phyloP scores from a whole-genome alignment of 2,329 filamentous ascomycete genomes.

The Apiospora koreana region DNA sequence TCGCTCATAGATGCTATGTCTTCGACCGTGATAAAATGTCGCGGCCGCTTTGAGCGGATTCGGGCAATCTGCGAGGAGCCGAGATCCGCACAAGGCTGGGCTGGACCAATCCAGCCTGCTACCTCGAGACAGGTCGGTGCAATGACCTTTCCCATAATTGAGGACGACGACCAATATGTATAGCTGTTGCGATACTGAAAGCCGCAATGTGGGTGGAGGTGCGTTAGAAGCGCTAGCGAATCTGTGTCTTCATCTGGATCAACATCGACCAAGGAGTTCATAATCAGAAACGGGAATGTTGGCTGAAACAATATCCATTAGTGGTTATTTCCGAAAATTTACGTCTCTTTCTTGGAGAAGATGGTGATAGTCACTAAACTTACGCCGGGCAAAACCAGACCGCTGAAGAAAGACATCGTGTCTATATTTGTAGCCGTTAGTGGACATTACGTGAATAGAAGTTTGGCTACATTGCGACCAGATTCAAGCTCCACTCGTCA shows the following conservation, averaged over 20 bases:
- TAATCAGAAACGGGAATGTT: constrained; percentile 72
- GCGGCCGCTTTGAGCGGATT: constrained; percentile 61
- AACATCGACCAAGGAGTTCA: constrained; percentile 77
- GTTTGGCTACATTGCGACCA: neutral
- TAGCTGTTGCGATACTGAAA: constrained; percentile 75
- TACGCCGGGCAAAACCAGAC: constrained; percentile 69
- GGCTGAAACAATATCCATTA: constrained; percentile 35
- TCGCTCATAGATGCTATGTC: constrained; percentile 68
- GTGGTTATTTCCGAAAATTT: neutral
- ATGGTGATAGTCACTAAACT: constrained; percentile 32
- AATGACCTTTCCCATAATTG: constrained; percentile 75
- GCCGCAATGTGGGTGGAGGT: constrained; percentile 68
- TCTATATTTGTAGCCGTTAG: neutral
- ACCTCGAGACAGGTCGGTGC: constrained; percentile 71
- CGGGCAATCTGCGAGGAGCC: constrained; percentile 69
- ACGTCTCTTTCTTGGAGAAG: neutral
- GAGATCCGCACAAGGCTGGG: constrained; percentile 67
- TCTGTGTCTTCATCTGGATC: constrained; percentile 69
- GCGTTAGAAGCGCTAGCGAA: constrained; percentile 65
- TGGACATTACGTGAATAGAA: neutral
- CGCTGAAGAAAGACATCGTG: constrained; percentile 76
- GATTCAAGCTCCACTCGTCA: neutral
- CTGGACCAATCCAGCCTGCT: constrained; percentile 75
- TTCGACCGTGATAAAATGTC: constrained; percentile 55
- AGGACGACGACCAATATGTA: constrained; percentile 74